A percentile compares a stretch with the other conserved stretches of the same genome.
Evolutionary conservation across 352 stramenopile species (phyloP).

Genomic region (Phytophthora syringae): DNA sequence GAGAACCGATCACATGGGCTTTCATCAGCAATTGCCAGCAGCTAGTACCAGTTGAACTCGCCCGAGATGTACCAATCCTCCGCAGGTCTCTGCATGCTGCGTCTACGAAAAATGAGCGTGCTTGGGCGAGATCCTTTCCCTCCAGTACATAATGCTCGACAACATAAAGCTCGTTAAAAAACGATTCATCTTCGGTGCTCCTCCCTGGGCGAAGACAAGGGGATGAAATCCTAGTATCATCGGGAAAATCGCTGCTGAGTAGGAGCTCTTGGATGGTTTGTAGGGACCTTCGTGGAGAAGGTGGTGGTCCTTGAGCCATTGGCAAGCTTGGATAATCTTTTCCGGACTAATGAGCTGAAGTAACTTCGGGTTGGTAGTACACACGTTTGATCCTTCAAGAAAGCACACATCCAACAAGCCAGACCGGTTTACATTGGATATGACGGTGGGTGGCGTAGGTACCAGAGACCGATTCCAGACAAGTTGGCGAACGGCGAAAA

Average conservation of each 20-base stretch:
- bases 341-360: slow-evolving; percentile 19
- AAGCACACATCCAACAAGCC: slow-evolving; percentile 11
- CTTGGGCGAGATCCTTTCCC: slow-evolving; percentile 38
- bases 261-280: slow-evolving; percentile 50
- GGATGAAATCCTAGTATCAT: slow-evolving; percentile 40
- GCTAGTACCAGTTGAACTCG: neutral
- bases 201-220: slow-evolving; percentile 11
- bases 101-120: slow-evolving; percentile 48
- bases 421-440: neutral
- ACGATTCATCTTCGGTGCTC: neutral
- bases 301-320: slow-evolving; percentile 29
- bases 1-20: slow-evolving; percentile 5
- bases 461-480: slow-evolving; percentile 29
- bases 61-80: slow-evolving; percentile 25
- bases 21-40: slow-evolving; percentile 16
- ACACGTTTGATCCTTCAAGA: slow-evolving; percentile 4
- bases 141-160: slow-evolving; percentile 55
- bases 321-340: slow-evolving; percentile 16
- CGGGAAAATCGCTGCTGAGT: slow-evolving; percentile 35
- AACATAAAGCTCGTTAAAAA: slow-evolving; percentile 27
- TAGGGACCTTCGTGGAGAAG: slow-evolving; percentile 33
- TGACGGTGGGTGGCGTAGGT: neutral
- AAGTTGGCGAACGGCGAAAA: slow-evolving; percentile 45
- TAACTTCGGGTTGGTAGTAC: slow-evolving; percentile 29
- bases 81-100: slow-evolving; percentile 41